A percentile compares a stretch with the other conserved stretches of the same genome.
These are phyloP conservation scores for Exserohilum rostratum DNA, from an alignment of 2,329 filamentous ascomycete species.

Conservation along the genomic window DNA sequence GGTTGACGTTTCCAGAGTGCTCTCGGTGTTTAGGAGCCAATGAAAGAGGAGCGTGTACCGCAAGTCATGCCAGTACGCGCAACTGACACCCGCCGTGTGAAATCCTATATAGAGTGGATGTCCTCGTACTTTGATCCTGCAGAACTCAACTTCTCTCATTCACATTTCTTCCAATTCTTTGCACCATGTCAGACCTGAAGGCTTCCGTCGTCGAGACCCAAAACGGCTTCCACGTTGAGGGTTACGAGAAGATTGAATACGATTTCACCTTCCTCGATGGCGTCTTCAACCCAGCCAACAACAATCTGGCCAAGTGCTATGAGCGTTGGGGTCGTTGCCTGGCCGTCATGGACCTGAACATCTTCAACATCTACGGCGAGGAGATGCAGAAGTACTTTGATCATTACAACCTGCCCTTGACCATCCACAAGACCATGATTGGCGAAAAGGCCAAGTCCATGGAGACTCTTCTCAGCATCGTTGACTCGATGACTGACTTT, in stretches of 20 bases:
- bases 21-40: slow-evolving; percentile 30
- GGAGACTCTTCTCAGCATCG: slow-evolving; percentile 70
- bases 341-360: slow-evolving; percentile 74
- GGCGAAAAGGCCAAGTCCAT: slow-evolving; percentile 78
- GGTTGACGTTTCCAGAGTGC: slow-evolving; percentile 34
- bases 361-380: slow-evolving; percentile 70
- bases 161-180: slow-evolving; percentile 13
- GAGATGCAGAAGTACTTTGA: slow-evolving; percentile 72
- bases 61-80: slow-evolving; percentile 18
- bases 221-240: slow-evolving; percentile 71
- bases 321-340: slow-evolving; percentile 68
- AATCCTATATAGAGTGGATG: slow-evolving; percentile 26
- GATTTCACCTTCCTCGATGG: slow-evolving; percentile 76
- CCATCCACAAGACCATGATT: slow-evolving; percentile 74
- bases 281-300: slow-evolving; percentile 66
- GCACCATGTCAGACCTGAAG: slow-evolving; percentile 69
- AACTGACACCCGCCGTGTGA: slow-evolving; percentile 14
- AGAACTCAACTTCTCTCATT: slow-evolving; percentile 36
- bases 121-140: slow-evolving; percentile 16
- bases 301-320: slow-evolving; percentile 69
- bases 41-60: slow-evolving; percentile 25
- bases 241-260: slow-evolving; percentile 78
- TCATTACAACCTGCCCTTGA: slow-evolving; percentile 66
- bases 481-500: slow-evolving; percentile 76
- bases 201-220: slow-evolving; percentile 68